Base-by-base conservation (phyloP, 1,284 basidiomycete genomes). In the Mycena citricolor region DNA sequence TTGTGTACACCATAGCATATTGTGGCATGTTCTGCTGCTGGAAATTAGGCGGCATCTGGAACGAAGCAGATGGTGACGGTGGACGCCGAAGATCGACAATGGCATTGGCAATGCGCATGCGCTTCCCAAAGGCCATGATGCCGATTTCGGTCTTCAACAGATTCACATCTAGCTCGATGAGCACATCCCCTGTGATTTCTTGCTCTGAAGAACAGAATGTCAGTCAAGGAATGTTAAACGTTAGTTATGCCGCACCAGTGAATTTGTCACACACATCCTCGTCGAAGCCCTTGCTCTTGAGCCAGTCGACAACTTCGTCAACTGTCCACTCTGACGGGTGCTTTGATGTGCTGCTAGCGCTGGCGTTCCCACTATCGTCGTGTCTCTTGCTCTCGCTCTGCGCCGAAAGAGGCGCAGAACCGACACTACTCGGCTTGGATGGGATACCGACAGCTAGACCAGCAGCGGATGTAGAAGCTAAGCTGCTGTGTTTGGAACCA, bases 141-240 rank as follows among this genome's bases (percentile, higher is more conserved):
- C 95, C 97, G 49, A 99, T 89, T 69, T 99, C 97, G n/a, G 69
- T 73, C 69, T 98, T 98, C 57, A 99, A 83, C 14, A 97, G 75
- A 57, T 87, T 88, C 38, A 86, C 83, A 57, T 98, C 94, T 54
- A 99, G 86, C 57, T 97, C 94, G 44, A 99, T 79, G 4, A 99
- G 77, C 17, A 98, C 90, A 58, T 99, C 97, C 12, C 97, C 95
- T 0, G 93, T 90, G 49, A 99, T 99, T 66, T 99, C 95, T 78
- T 99, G 94, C 66, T 97, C 93, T 89, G 61, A 38, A 22, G 16
- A 41, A 46, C 35, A 47, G 35, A 10, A 17, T 31, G 36, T 11
- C 39, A 4, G 44, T 29, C 22, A 14, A 30, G 31, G 36, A 11
- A 40, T 4, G 44, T 29, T 22, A 14, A 30, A n/a, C n/a, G n/a